A percentile compares a stretch with the other conserved stretches of the same genome.
phyloP scores from a whole-genome alignment of 306 rosid genomes.

The Cicer judaicum region DNA sequence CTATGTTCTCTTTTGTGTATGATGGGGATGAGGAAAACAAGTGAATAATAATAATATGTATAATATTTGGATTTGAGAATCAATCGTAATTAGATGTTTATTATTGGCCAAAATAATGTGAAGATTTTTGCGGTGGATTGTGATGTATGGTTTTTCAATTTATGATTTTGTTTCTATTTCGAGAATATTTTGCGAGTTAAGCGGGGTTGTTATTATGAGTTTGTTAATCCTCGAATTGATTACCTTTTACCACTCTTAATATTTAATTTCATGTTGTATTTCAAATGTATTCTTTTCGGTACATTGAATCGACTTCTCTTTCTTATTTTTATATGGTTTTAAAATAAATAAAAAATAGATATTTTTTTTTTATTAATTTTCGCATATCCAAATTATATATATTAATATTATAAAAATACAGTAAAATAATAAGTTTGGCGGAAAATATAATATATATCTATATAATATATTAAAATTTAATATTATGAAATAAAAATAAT shows the following conservation, averaged over 20 bases:
- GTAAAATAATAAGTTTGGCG: too few species aligned
- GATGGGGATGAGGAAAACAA: constrained; percentile 34
- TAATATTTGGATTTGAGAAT: neutral
- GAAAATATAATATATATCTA: too few species aligned
- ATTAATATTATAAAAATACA: too few species aligned
- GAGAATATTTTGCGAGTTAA: constrained; percentile 21
- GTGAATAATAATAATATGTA: neutral
- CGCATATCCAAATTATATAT: too few species aligned
- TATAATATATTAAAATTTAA: too few species aligned
- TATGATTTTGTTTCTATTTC: constrained; percentile 8
- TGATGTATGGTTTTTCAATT: constrained; percentile 41
- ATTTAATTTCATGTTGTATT: neutral
- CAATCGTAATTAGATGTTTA: neutral
- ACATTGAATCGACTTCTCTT: neutral
- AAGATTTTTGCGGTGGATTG: neutral
- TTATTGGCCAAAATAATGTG: neutral
- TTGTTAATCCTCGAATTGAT: neutral
- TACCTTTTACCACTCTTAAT: neutral
- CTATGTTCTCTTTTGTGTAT: constrained; percentile 33
- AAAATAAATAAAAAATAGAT: too few species aligned
- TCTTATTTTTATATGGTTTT: too few species aligned
- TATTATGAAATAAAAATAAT: too few species aligned
- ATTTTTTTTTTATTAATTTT: too few species aligned
- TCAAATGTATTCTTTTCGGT: neutral
- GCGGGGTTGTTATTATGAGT: constrained; percentile 30